phyloP scores from a whole-genome alignment of 345 rosid genomes.

The Euphorbia tirucalli region DNA sequence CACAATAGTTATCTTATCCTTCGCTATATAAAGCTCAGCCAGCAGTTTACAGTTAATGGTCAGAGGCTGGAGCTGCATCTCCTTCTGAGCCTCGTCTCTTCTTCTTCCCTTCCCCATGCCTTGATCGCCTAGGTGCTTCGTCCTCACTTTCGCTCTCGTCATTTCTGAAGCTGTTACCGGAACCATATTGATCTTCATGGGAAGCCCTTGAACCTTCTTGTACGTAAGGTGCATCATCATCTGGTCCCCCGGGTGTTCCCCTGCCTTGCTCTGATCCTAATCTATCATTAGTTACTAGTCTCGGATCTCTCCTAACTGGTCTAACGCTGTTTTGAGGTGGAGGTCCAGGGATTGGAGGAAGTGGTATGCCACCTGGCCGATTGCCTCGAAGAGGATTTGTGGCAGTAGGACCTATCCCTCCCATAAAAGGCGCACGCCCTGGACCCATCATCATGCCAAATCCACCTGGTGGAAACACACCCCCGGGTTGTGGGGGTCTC shows the following conservation, averaged over 20 bases:
- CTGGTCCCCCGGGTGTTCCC: no score
- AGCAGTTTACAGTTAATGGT: constrained; percentile 10
- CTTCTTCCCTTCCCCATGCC: constrained; percentile 86
- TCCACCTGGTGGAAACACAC: constrained; percentile 73
- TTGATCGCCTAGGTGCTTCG: constrained; percentile 94
- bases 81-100: constrained; percentile 34
- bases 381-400: constrained; percentile 50
- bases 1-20: background rate
- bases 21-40: background rate
- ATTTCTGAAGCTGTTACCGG: constrained; percentile 52
- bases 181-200: constrained; percentile 47
- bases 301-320: constrained; percentile 50
- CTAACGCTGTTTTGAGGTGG: constrained; percentile 45
- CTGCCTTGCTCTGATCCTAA: constrained; percentile 51
- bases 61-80: constrained; percentile 18
- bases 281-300: constrained; percentile 41
- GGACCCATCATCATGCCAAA: constrained; percentile 94
- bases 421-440: constrained; percentile 79
- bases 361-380: constrained; percentile 55
- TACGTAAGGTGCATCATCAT: constrained; percentile 44
- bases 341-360: constrained; percentile 43
- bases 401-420: constrained; percentile 61
- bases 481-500: constrained; percentile 82
- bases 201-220: constrained; percentile 39
- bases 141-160: constrained; percentile 86